Evolutionary conservation across 768 basidiomycete genomes (phyloP).

Genomic region (Pisolithus marmoratus): DNA sequence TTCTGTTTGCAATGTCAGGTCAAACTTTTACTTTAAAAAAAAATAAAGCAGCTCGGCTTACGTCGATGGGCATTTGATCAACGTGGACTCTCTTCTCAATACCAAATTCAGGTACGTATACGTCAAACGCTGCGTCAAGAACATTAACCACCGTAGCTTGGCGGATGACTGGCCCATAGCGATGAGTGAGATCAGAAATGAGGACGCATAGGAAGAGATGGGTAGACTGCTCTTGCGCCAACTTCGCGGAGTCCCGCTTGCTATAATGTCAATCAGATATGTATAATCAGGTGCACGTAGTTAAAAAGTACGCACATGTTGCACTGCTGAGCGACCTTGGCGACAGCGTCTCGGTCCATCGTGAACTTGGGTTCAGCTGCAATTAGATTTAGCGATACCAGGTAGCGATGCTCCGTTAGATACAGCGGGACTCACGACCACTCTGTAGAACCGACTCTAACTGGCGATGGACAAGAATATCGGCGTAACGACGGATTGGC

Average conservation of each 20-base stretch:
- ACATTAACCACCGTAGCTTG: conserved; percentile 94
- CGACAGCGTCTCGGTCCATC: conserved; percentile 97
- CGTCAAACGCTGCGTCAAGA: conserved; percentile 97
- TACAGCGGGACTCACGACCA: conserved; percentile 41
- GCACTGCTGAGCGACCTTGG: conserved; percentile 96
- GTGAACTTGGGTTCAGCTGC: conserved; percentile 81
- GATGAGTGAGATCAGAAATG: conserved; percentile 88
- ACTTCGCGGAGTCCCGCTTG: conserved; percentile 83
- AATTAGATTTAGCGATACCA: background rate
- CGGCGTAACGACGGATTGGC: conserved; percentile 90
- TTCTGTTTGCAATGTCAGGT: conserved; percentile 48
- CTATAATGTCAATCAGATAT: conserved; percentile 32
- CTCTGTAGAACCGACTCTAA: conserved; percentile 82
- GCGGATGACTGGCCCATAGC: conserved; percentile 92
- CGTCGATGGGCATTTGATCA: conserved; percentile 98
- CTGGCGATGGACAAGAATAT: conserved; percentile 94
- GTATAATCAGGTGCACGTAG: background rate
- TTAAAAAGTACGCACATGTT: conserved; percentile 64
- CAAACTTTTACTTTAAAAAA: conserved; percentile 3
- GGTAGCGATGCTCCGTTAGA: conserved; percentile 5
- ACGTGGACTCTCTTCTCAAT: conserved; percentile 99
- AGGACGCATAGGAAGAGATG: conserved; percentile 94
- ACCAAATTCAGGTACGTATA: conserved; percentile 92
- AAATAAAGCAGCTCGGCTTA: conserved; percentile 32
- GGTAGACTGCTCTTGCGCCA: conserved; percentile 94